Evolutionary conservation across 2,329 filamentous ascomycete species (phyloP).

Genomic region (Zarea fungicola): DNA sequence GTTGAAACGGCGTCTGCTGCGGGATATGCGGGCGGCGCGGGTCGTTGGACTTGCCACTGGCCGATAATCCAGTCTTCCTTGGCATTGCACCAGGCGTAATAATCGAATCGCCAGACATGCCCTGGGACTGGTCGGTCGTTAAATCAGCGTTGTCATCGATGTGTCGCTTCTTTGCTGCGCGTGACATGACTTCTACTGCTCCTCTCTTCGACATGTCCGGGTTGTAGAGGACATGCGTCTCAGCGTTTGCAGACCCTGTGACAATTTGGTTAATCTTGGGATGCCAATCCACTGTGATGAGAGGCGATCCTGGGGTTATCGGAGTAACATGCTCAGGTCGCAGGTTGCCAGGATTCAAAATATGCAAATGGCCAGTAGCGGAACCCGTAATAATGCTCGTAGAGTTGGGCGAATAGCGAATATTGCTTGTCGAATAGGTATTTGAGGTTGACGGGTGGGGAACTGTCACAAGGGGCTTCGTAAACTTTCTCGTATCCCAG

Average conservation of each 20-base stretch:
- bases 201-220: conserved; percentile 76
- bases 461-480: conserved; percentile 74
- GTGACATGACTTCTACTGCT: conserved; percentile 84
- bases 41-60: conserved; percentile 70
- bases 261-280: conserved; percentile 93
- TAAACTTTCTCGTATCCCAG: conserved; percentile 97
- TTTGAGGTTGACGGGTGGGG: conserved; percentile 76
- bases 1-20: conserved; percentile 80
- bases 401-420: conserved; percentile 80
- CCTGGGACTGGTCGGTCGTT: conserved; percentile 76
- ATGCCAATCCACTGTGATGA: conserved; percentile 89
- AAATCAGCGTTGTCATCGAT: conserved; percentile 87
- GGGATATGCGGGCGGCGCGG: conserved; percentile 82
- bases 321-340: conserved; percentile 78
- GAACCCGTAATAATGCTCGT: conserved; percentile 87
- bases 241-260: conserved; percentile 85
- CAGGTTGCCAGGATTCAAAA: conserved; percentile 88
- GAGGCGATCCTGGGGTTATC: conserved; percentile 75
- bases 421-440: conserved; percentile 79
- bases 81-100: conserved; percentile 60
- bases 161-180: conserved; percentile 89
- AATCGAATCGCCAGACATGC: conserved; percentile 78
- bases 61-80: conserved; percentile 64
- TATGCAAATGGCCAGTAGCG: conserved; percentile 77
- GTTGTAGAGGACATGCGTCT: conserved; percentile 86